Percentiles rank a stretch among this genome's conserved stretches.
These are phyloP conservation scores for Simplicillium aogashimaense DNA, from an alignment of 2,329 filamentous ascomycete species.

Conservation along the genomic window DNA sequence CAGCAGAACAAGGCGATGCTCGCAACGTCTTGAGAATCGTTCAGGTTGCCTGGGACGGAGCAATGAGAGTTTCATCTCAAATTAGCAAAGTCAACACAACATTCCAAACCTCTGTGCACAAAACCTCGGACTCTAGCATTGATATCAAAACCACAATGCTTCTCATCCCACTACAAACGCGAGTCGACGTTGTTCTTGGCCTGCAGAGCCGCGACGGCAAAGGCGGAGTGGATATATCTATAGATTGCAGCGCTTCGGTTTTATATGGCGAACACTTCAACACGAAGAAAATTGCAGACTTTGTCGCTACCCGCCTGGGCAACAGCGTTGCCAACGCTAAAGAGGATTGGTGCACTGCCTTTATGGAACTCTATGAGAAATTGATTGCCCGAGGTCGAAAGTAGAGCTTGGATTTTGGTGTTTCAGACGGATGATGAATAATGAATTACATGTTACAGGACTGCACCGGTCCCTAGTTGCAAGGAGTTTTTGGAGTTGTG, in stretches of 20 bases:
- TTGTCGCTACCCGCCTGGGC: constrained; percentile 46
- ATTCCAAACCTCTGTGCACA: constrained; percentile 54
- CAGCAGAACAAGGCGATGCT: constrained; percentile 47
- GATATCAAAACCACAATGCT: constrained; percentile 52
- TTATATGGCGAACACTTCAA: constrained; percentile 75
- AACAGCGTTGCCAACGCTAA: constrained; percentile 22
- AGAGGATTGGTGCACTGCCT: constrained; percentile 42
- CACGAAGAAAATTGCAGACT: constrained; percentile 64
- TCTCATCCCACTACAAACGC: constrained; percentile 55
- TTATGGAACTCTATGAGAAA: constrained; percentile 45
- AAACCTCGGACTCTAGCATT: constrained; percentile 55
- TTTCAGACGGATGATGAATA: constrained; percentile 5
- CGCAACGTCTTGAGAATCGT: constrained; percentile 47
- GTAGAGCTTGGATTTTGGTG: constrained; percentile 10
- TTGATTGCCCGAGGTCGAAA: constrained; percentile 47
- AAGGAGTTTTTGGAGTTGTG: too few relatives aligned
- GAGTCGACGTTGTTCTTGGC: constrained; percentile 53
- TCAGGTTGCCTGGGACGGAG: constrained; percentile 55
- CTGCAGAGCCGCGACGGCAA: constrained; percentile 36
- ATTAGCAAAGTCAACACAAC: constrained; percentile 51
- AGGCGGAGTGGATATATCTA: constrained; percentile 42
- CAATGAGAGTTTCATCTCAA: constrained; percentile 47
- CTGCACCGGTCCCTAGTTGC: neutral
- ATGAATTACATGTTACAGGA: constrained; percentile 13
- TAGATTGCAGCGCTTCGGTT: constrained; percentile 48